Conservation (phyloP, 1,284 basidiomycete genomes). For the Cryptococcus sp. region DNA sequence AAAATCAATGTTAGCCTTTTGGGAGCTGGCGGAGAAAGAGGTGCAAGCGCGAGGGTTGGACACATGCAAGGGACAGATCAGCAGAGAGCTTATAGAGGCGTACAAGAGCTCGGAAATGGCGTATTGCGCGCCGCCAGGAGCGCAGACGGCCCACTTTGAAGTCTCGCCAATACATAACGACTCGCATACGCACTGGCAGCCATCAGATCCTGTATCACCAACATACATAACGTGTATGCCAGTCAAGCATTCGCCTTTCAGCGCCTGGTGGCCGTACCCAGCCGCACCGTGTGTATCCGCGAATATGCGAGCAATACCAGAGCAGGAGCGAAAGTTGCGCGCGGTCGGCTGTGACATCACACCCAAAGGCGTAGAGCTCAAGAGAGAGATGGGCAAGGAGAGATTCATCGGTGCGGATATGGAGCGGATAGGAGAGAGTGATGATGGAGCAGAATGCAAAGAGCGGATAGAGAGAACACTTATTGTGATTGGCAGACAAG, state of each 20-base stretch:
- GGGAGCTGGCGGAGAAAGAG: constrained; percentile 43
- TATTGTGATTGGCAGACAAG: constrained; percentile 44
- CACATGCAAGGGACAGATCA: constrained; percentile 42
- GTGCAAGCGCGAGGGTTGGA: constrained; percentile 31
- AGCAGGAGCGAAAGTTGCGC: constrained; percentile 18
- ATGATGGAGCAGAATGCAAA: constrained; percentile 15
- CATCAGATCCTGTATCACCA: constrained; percentile 1
- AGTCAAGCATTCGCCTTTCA: constrained; percentile 29
- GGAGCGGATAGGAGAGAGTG: constrained; percentile 5
- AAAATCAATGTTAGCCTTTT: constrained; percentile 35
- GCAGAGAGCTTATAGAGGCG: constrained; percentile 32
- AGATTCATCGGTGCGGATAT: constrained; percentile 36
- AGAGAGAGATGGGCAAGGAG: constrained; percentile 39
- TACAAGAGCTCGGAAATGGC: constrained; percentile 26
- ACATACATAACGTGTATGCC: constrained; percentile 37
- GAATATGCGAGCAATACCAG: constrained; percentile 27
- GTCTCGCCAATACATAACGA: constrained; percentile 3
- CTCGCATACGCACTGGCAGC: background rate
- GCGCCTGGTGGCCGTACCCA: constrained; percentile 48
- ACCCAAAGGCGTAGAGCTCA: constrained; percentile 23
- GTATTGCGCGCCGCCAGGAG: constrained; percentile 26
- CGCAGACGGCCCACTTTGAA: background rate
- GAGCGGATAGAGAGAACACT: constrained; percentile 34
- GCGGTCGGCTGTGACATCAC: constrained; percentile 33
- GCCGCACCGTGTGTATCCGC: constrained; percentile 40